Conservation (phyloP, 768 basidiomycete genomes). For the Kwoniella bestiolae region DNA sequence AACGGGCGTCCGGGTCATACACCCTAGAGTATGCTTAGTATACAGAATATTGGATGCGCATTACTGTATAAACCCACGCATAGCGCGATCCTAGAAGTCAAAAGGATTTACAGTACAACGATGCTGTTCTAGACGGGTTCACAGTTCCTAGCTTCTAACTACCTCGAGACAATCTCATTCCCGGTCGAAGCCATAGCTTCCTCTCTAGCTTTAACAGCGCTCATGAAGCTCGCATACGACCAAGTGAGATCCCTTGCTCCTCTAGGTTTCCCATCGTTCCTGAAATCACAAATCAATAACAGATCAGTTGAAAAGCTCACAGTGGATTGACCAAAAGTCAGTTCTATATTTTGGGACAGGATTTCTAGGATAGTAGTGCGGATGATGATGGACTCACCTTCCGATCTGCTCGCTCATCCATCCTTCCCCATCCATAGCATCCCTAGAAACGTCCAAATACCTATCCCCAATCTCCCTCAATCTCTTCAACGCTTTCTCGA, state of each 20-base stretch:
- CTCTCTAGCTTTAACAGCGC: slow-evolving; percentile 27
- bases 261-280: slow-evolving; percentile 28
- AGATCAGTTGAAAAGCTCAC: neutral
- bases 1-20: no score
- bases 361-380: no score
- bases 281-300: slow-evolving; percentile 6
- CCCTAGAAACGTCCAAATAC: slow-evolving; percentile 27
- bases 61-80: no score
- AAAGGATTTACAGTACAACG: no score
- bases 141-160: no score
- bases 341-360: no score
- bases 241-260: slow-evolving; percentile 53
- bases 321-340: neutral
- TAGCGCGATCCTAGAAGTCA: no score
- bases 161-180: no score
- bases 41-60: no score
- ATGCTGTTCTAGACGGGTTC: no score
- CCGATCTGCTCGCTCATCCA: slow-evolving; percentile 53
- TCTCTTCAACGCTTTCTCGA: slow-evolving; percentile 20
- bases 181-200: no score
- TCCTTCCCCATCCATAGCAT: slow-evolving; percentile 27
- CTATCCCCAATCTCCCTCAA: slow-evolving; percentile 33
- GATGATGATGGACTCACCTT: slow-evolving; percentile 35
- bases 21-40: no score
- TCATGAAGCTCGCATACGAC: slow-evolving; percentile 47